A percentile compares a stretch with the other conserved stretches of the same genome.
Evolutionary conservation across 2,329 filamentous ascomycete species (phyloP).

Genomic region (Aspergillus sergii): DNA sequence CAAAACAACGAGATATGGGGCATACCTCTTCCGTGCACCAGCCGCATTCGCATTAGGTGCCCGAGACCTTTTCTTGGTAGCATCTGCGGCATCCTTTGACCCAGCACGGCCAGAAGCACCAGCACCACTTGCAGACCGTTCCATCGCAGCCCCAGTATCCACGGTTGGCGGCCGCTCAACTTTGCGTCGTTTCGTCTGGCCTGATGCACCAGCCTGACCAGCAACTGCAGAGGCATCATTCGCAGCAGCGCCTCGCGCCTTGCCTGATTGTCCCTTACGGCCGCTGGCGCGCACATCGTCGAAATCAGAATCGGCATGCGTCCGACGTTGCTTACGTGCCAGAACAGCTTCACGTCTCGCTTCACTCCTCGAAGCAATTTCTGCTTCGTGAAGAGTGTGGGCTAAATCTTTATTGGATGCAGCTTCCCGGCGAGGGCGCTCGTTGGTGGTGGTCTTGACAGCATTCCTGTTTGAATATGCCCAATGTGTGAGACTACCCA

Average conservation of each 20-base stretch:
- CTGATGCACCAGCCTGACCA: constrained; percentile 52
- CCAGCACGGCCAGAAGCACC: constrained; percentile 35
- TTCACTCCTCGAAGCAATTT: constrained; percentile 82
- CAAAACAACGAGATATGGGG: background rate
- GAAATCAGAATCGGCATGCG: constrained; percentile 75
- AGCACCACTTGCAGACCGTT: constrained; percentile 42
- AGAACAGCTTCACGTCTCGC: constrained; percentile 79
- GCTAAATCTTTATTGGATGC: constrained; percentile 70
- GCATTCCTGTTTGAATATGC: constrained; percentile 81
- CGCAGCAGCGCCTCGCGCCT: constrained; percentile 43
- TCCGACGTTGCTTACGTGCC: constrained; percentile 73
- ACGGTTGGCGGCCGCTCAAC: constrained; percentile 65
- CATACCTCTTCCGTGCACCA: constrained; percentile 71
- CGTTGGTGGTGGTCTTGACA: constrained; percentile 61
- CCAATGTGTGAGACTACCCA: constrained; percentile 92
- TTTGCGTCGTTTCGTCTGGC: constrained; percentile 74
- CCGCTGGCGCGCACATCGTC: constrained; percentile 61
- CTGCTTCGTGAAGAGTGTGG: constrained; percentile 76
- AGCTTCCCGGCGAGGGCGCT: constrained; percentile 76
- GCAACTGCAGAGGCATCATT: constrained; percentile 23
- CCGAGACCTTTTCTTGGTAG: constrained; percentile 70
- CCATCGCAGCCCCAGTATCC: constrained; percentile 40
- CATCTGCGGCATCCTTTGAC: constrained; percentile 69
- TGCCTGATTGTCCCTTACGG: constrained; percentile 61
- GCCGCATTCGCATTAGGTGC: constrained; percentile 66